These are phyloP conservation scores for Hemerocallis citrina DNA, from an alignment of 106 monocot genomes.

Conservation along the genomic window DNA sequence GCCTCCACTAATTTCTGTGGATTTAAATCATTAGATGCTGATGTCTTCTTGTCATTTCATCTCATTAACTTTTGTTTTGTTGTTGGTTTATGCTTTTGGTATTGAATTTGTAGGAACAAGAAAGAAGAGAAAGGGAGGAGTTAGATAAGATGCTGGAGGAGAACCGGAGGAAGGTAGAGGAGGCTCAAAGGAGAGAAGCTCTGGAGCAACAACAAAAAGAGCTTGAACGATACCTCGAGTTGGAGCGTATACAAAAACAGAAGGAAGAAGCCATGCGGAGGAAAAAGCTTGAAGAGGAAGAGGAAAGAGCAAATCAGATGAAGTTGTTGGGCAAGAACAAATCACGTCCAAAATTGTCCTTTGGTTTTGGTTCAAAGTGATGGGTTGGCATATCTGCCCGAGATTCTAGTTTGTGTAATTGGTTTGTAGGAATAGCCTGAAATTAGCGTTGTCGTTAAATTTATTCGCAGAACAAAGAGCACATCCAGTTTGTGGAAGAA, in stretches of 20 bases:
- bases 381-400: too few relatives aligned
- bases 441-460: background rate
- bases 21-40: background rate
- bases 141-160: conserved; percentile 90
- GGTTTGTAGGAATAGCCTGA: background rate
- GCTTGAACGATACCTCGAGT: conserved; percentile 82
- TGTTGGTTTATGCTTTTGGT: background rate
- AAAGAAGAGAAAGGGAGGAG: conserved; percentile 77
- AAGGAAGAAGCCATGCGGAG: conserved; percentile 84
- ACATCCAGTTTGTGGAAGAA: background rate
- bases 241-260: conserved; percentile 66
- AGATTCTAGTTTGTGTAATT: background rate
- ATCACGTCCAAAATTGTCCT: conserved; percentile 84
- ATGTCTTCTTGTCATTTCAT: background rate
- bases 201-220: conserved; percentile 79
- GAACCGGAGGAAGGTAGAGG: conserved; percentile 65
- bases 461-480: background rate
- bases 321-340: conserved; percentile 86
- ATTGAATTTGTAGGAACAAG: conserved; percentile 59
- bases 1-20: too few relatives aligned
- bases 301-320: conserved; percentile 73
- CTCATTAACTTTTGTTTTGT: background rate
- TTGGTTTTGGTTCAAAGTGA: conserved; percentile 70
- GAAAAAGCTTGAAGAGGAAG: conserved; percentile 87
- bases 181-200: conserved; percentile 69